Conservation (phyloP, 31 red algal genomes). For the Porphyra umbilicalis region DNA sequence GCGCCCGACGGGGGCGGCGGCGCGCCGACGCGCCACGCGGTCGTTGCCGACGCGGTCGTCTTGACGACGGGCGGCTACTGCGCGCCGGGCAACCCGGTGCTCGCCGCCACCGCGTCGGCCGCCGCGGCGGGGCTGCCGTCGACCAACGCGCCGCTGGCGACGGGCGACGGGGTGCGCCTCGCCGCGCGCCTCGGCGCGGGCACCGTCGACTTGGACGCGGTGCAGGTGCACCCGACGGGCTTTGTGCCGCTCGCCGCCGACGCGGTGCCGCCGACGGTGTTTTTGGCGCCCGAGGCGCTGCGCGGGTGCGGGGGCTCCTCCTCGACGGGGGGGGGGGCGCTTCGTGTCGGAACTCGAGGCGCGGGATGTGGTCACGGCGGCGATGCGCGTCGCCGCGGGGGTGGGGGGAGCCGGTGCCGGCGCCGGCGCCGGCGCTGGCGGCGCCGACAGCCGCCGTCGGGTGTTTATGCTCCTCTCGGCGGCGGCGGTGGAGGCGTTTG, state of each 20-base stretch:
- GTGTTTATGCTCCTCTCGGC: neutral
- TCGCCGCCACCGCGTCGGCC: neutral
- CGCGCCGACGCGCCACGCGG: neutral
- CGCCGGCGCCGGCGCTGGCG: neutral
- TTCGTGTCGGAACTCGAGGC: neutral
- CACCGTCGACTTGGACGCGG: neutral
- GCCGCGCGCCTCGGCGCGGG: neutral
- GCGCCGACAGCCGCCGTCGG: neutral
- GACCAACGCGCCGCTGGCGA: neutral
- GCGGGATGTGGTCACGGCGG: neutral
- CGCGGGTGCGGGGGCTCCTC: neutral
- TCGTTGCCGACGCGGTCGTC: neutral
- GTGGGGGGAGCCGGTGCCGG: neutral
- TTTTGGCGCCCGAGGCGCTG: constrained; percentile 6
- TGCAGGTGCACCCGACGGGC: constrained; percentile 4
- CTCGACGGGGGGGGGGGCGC: neutral
- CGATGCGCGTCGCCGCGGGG: neutral
- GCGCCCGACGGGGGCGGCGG: neutral
- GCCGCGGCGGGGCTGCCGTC: neutral
- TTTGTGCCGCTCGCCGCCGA: neutral
- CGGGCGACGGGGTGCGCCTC: neutral
- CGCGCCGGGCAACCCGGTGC: neutral
- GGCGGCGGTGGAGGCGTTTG: neutral
- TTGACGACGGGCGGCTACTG: neutral
- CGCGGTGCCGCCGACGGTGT: neutral